Base-by-base conservation (phyloP, 306 rosid species). In the Inga oerstediana region DNA sequence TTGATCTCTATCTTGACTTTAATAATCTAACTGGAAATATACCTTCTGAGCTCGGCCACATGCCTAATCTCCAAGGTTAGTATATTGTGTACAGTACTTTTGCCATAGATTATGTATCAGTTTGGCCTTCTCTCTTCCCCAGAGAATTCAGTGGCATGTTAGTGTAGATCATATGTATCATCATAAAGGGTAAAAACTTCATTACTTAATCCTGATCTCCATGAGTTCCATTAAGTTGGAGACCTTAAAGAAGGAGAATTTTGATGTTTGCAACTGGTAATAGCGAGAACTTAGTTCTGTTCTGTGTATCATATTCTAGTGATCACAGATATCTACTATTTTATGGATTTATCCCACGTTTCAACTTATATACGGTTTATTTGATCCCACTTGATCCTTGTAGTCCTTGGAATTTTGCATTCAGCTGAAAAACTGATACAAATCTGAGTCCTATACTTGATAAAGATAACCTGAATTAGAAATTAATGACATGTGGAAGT, bases 11-110 rank as follows among this genome's bases (percentile, higher is more conserved):
- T 89, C 98, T 96, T 48, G 84, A 96, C 22, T 91, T 96, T 0
- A 96, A 96, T 84, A 85, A 27, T 86, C 88, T 96, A 46, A 86
- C 94, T 75, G 99, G 99, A 48, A 54, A 4, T 30, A 92, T 96
- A 79, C 98, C 99, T 69, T 45, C 78, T 49, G 88, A 90, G 81
- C 58, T 96, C 67, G 94, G 91, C 24, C 86, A 80, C 64, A 92
- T 96, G 92, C 84, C 86, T 48, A 87, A 88, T 84, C 97, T 96
- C 77, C 98, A 94, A 91, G 98, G 99, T 94, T 72, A 66, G 91
- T 87, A 20, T 30, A 34, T 78, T 65, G 17, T 43, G 1, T 20
- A 52, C 67, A 10, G 17, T 13, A 20, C 43, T 62, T 5, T 64
- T 44, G 34, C 34, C 34, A 7, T 15, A 59, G 16, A 39, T 52